Base-by-base conservation (phyloP, 768 basidiomycete genomes). In the Suillus ampliporus region DNA sequence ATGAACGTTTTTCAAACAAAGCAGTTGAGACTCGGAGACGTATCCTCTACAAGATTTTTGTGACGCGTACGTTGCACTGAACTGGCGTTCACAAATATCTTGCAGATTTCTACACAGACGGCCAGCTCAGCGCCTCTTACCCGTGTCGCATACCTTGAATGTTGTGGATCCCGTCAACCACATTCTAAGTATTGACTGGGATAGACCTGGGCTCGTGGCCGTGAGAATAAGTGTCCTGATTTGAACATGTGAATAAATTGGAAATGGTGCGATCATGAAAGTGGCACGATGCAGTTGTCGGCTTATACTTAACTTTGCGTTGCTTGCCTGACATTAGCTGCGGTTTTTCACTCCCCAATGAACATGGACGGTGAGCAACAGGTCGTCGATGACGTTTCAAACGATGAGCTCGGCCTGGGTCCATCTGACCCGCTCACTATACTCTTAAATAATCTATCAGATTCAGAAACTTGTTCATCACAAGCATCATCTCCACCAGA, bases 381-480 rank as follows among this genome's bases (percentile, higher is more conserved):
- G n/a, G n/a, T n/a, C 21, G 40, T 26, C 43, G 26, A 37, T 56
- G 3, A 60, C 52, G 57, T 50, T 62, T 19, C 53, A 62, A 28
- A 48, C 58, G 28, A 65, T 62, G 38, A 74, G 70, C 75, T 40
- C 60, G 37, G 64, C 17, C 65, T 87, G 57, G 86, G 88, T 70
- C 79, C 82, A 4, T 81, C 80, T 1, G 87, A 89, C 73, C 85
- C 85, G 5, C 79, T 89, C 8, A 87, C 84, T 67, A 76, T 89
- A 56, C 77, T 89, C 17, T 79, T 89, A 17, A 82, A 83, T 68
- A 82, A 82, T 69, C 68, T 76, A 38, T 70, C 79, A 28, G 71
- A 72, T 53, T 17, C 65, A 1, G 77, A 80, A 57, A 69, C 73
- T 3, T 75, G 78, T 28, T 68, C 60, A 3, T 64, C 69, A 51